Conservation (phyloP, 805 yeast genomes). For the Candida parachauliodes region DNA sequence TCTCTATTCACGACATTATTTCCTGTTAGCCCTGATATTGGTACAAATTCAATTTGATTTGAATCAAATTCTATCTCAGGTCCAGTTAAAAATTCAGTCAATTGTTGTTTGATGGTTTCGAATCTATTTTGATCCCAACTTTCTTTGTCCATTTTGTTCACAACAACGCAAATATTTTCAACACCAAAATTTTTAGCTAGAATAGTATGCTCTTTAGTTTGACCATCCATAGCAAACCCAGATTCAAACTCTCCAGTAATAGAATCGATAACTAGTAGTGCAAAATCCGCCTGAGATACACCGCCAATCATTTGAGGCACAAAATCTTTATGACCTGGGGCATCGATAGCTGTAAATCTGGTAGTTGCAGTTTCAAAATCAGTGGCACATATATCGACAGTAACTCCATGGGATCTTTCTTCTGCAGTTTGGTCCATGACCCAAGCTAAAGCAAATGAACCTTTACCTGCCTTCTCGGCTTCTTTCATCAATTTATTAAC, state of each 20-base stretch:
- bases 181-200: constrained; percentile 67
- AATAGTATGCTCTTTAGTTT: constrained; percentile 74
- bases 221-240: constrained; percentile 66
- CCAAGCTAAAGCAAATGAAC: constrained; percentile 84
- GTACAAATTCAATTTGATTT: constrained; percentile 49
- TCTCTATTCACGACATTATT: constrained; percentile 55
- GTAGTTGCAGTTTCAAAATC: constrained; percentile 54
- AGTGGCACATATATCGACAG: constrained; percentile 73
- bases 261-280: constrained; percentile 68
- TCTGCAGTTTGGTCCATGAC: constrained; percentile 77
- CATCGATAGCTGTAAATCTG: constrained; percentile 70
- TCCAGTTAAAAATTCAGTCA: constrained; percentile 48
- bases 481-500: constrained; percentile 62
- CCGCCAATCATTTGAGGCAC: constrained; percentile 87
- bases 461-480: constrained; percentile 64
- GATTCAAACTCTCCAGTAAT: constrained; percentile 65
- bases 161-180: constrained; percentile 54
- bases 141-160: constrained; percentile 68
- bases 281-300: constrained; percentile 73
- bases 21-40: constrained; percentile 69
- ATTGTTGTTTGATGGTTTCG: constrained; percentile 45
- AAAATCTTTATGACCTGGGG: constrained; percentile 82
- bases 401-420: constrained; percentile 73
- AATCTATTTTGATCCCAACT: constrained; percentile 55
- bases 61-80: constrained; percentile 47